phyloP scores from a whole-genome alignment of 2,329 filamentous ascomycete genomes.

The Sordariomycetes sp. region DNA sequence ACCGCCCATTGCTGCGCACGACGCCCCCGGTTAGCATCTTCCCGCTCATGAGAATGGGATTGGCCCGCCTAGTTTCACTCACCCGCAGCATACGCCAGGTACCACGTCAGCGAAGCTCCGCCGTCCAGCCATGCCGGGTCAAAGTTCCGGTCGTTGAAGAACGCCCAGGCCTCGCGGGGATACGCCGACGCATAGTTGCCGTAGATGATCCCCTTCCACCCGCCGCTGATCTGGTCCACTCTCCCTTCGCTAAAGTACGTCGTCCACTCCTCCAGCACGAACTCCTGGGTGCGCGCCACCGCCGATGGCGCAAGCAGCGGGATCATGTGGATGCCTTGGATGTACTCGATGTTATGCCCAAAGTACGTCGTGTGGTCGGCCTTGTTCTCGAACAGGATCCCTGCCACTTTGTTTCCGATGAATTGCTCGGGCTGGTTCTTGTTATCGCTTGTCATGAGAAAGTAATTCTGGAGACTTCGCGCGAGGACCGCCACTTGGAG shows the following conservation, averaged over 20 bases:
- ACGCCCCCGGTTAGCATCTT: background rate
- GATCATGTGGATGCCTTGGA: slow-evolving; percentile 76
- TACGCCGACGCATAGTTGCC: slow-evolving; percentile 74
- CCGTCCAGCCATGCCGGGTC: slow-evolving; percentile 64
- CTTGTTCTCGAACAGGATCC: slow-evolving; percentile 87
- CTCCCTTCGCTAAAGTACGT: slow-evolving; percentile 62
- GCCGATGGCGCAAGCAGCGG: slow-evolving; percentile 60
- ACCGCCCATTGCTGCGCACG: background rate
- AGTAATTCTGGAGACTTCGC: slow-evolving; percentile 68
- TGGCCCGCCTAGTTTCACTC: slow-evolving; percentile 20
- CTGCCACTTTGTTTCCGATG: slow-evolving; percentile 63
- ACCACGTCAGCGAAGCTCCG: slow-evolving; percentile 78
- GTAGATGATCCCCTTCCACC: slow-evolving; percentile 79
- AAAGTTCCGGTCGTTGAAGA: slow-evolving; percentile 60
- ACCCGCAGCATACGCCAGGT: slow-evolving; percentile 69
- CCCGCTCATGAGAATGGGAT: background rate
- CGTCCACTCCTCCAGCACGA: slow-evolving; percentile 77
- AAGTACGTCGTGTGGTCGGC: slow-evolving; percentile 90
- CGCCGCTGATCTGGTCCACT: slow-evolving; percentile 54
- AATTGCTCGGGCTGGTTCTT: slow-evolving; percentile 62
- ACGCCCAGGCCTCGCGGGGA: slow-evolving; percentile 57
- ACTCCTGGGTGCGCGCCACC: slow-evolving; percentile 54
- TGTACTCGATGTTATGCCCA: slow-evolving; percentile 58
- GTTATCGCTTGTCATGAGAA: slow-evolving; percentile 66
- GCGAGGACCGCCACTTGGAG: slow-evolving; percentile 73